Percentiles rank a stretch among this genome's conserved stretches.
Evolutionary conservation across 164 flowering plant genomes (phyloP).

Genomic region (Aristolochia californica): DNA sequence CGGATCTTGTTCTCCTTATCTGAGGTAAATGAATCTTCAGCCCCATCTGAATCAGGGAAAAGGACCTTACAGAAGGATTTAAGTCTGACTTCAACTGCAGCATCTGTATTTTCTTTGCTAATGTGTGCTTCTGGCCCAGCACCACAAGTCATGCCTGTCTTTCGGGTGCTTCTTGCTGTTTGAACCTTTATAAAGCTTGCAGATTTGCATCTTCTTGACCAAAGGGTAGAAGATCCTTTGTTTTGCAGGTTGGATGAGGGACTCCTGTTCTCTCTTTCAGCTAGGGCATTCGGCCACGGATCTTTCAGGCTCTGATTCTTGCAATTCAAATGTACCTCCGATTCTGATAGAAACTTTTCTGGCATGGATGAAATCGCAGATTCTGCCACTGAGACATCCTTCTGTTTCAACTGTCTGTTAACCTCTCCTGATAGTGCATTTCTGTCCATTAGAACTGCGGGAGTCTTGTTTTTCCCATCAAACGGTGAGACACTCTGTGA

Average conservation of each 20-base stretch:
- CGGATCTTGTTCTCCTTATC: constrained; percentile 63
- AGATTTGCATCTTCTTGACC: constrained; percentile 58
- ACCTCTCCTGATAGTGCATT: constrained; percentile 13
- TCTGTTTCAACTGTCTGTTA: background rate
- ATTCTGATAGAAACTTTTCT: constrained; percentile 8
- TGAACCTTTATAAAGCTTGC: constrained; percentile 29
- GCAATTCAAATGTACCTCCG: constrained; percentile 5
- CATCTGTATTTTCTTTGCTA: constrained; percentile 7
- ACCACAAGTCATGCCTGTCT: constrained; percentile 1
- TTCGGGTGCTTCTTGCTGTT: constrained; percentile 22
- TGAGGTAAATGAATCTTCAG: constrained; percentile 36
- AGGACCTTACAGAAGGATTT: constrained; percentile 17
- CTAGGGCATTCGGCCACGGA: constrained; percentile 4
- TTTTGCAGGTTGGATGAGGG: constrained; percentile 13
- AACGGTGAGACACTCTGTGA: too few relatives aligned
- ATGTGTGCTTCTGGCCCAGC: constrained; percentile 1
- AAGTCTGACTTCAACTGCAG: background rate
- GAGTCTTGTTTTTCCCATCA: constrained; percentile 10
- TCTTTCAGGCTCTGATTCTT: constrained; percentile 13
- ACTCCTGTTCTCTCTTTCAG: constrained; percentile 16
- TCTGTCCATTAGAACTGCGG: constrained; percentile 2
- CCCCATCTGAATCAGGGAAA: constrained; percentile 17
- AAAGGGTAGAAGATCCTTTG: constrained; percentile 18
- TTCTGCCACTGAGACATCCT: constrained; percentile 3
- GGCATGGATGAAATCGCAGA: constrained; percentile 17